phyloP scores from a whole-genome alignment of 1,284 basidiomycete genomes.

The Paramarasmius palmivorus region DNA sequence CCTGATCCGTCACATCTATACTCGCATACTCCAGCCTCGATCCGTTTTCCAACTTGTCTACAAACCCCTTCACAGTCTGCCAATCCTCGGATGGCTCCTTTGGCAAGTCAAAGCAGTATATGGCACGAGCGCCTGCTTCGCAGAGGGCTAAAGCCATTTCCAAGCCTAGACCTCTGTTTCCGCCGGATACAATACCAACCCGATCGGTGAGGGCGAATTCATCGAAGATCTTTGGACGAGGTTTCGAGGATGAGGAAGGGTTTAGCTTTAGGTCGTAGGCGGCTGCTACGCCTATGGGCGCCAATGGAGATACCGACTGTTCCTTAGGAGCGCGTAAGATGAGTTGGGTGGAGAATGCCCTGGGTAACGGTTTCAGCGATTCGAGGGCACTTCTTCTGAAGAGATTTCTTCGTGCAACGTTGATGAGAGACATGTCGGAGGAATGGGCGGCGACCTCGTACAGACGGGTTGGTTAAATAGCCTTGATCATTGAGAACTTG shows the following conservation, averaged over 20 bases:
- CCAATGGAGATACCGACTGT: constrained; percentile 54
- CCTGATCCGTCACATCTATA: constrained; percentile 66
- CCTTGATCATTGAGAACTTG: too few species aligned
- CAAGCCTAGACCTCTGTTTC: constrained; percentile 79
- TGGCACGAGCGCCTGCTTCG: constrained; percentile 75
- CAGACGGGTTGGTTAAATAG: too few species aligned
- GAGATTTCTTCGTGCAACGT: not conserved
- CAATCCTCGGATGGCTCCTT: constrained; percentile 68
- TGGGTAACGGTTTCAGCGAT: not conserved
- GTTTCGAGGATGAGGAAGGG: constrained; percentile 23
- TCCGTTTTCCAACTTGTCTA: constrained; percentile 44
- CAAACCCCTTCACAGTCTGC: constrained; percentile 53
- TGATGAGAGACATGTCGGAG: not conserved
- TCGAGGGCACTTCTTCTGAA: too few species aligned
- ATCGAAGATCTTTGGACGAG: constrained; percentile 56
- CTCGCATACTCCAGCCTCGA: constrained; percentile 65
- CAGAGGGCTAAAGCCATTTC: constrained; percentile 79
- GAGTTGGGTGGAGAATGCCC: not conserved
- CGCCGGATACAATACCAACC: constrained; percentile 78
- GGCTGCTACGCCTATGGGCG: constrained; percentile 61
- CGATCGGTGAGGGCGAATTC: constrained; percentile 78
- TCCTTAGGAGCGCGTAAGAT: constrained; percentile 15
- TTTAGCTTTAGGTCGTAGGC: constrained; percentile 47
- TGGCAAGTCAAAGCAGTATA: constrained; percentile 80
- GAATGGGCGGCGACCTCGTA: too few species aligned